Percentiles rank a stretch among this genome's conserved stretches.
Evolutionary conservation across 805 yeast species (phyloP).

Genomic region (Lipomyces kockii): DNA sequence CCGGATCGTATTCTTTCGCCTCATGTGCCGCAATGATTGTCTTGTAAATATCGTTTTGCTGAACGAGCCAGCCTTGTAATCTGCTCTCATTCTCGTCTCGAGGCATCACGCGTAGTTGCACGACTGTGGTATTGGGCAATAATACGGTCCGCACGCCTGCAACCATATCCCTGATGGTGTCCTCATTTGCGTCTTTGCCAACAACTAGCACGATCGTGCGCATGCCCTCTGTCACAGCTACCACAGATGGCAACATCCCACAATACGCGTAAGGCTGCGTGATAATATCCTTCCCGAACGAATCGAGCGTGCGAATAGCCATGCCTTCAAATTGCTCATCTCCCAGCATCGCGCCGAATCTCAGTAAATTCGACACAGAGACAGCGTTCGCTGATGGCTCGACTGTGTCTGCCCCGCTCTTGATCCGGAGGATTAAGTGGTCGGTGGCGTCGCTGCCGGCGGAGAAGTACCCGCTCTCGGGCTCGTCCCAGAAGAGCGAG

Average conservation of each 20-base stretch:
- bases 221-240: conserved; percentile 26
- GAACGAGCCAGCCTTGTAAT: conserved; percentile 24
- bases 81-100: conserved; percentile 10
- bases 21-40: conserved; percentile 8
- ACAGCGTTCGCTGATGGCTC: conserved; percentile 49
- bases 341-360: conserved; percentile 39
- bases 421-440: conserved; percentile 44
- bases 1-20: neutral
- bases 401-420: conserved; percentile 46
- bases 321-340: conserved; percentile 22
- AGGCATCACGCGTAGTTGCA: conserved; percentile 6
- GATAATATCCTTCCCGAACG: conserved; percentile 24
- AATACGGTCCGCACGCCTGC: conserved; percentile 11
- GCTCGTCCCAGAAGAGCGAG: conserved; percentile 44
- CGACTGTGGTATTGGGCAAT: conserved; percentile 22
- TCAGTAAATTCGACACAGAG: conserved; percentile 42
- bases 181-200: conserved; percentile 4
- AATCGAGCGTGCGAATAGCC: conserved; percentile 26
- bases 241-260: conserved; percentile 26
- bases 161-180: conserved; percentile 3
- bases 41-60: conserved; percentile 16
- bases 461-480: conserved; percentile 45
- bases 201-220: conserved; percentile 25
- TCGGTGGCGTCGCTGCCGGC: conserved; percentile 36
- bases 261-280: conserved; percentile 27